Evolutionary conservation across 768 basidiomycete species (phyloP).

Genomic region (Boletus vinaceobasis): DNA sequence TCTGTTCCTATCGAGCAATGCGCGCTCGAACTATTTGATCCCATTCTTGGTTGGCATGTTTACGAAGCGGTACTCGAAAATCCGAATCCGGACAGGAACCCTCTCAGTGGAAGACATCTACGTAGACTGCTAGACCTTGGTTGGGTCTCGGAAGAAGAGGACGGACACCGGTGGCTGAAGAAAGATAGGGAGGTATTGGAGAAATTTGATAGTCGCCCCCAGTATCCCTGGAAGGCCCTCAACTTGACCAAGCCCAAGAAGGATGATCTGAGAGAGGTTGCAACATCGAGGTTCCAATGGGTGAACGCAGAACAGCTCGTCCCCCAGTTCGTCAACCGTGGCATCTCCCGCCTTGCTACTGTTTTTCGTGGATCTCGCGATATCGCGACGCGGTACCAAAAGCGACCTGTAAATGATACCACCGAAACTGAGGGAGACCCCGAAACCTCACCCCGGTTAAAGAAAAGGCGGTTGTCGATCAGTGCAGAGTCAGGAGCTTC

Average conservation of each 20-base stretch:
- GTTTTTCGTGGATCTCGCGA: conserved; percentile 9
- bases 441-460: conserved; percentile 19
- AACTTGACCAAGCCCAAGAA: conserved; percentile 23
- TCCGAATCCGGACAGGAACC: conserved; percentile 11
- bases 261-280: conserved; percentile 25
- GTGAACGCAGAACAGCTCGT: conserved; percentile 30
- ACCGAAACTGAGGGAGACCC: conserved; percentile 7
- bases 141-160: conserved; percentile 24
- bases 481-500: background rate
- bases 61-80: conserved; percentile 27
- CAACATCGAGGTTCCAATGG: conserved; percentile 27
- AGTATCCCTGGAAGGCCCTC: conserved; percentile 29
- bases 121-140: conserved; percentile 29
- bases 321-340: conserved; percentile 24
- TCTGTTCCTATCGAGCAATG: conserved; percentile 9
- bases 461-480: conserved; percentile 26
- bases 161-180: conserved; percentile 23
- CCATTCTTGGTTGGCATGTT: conserved; percentile 29
- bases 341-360: conserved; percentile 17
- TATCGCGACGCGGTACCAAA: conserved; percentile 13
- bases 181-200: conserved; percentile 27
- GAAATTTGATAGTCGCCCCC: conserved; percentile 20
- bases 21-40: conserved; percentile 31
- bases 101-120: conserved; percentile 23
- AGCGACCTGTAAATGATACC: conserved; percentile 17